These are phyloP conservation scores for Cryptococcus amylolentus DNA, from an alignment of 1,284 basidiomycete species.

Conservation along the genomic window DNA sequence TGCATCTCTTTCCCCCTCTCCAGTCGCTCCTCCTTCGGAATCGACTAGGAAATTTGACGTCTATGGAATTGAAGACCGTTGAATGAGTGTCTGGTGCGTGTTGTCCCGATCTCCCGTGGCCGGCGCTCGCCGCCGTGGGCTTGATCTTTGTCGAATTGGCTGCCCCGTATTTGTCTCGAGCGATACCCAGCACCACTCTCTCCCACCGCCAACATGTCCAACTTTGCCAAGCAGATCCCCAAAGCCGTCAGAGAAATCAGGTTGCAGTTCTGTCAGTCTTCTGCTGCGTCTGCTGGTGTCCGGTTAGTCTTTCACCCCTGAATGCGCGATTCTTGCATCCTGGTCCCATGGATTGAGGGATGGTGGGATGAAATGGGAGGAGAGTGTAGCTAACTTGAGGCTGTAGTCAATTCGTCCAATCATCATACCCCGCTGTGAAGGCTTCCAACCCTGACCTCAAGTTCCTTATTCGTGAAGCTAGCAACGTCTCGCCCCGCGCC, in stretches of 20 bases:
- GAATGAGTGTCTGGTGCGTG: too few relatives aligned
- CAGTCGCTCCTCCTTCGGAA: too few relatives aligned
- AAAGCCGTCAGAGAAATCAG: conserved; percentile 81
- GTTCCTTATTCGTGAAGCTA: conserved; percentile 84
- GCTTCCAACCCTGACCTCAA: conserved; percentile 85
- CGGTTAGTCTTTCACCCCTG: conserved; percentile 56
- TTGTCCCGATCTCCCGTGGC: neutral
- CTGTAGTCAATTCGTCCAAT: conserved; percentile 73
- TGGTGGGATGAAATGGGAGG: neutral
- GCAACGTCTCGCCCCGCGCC: conserved; percentile 76
- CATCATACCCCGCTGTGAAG: conserved; percentile 77
- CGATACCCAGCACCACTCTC: neutral
- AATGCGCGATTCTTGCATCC: too few relatives aligned
- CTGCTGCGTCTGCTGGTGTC: conserved; percentile 72
- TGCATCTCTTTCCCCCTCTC: too few relatives aligned
- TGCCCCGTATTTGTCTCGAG: too few relatives aligned
- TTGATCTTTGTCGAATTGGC: too few relatives aligned
- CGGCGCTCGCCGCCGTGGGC: too few relatives aligned
- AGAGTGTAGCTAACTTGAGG: neutral
- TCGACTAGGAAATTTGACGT: too few relatives aligned
- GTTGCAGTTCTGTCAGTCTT: conserved; percentile 78
- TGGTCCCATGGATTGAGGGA: neutral
- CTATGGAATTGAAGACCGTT: too few relatives aligned
- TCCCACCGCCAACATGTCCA: conserved; percentile 25
- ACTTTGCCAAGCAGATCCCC: conserved; percentile 70